Conservation (phyloP, 192 early-diverging fungal species). For the Entomortierella beljakovae region DNA sequence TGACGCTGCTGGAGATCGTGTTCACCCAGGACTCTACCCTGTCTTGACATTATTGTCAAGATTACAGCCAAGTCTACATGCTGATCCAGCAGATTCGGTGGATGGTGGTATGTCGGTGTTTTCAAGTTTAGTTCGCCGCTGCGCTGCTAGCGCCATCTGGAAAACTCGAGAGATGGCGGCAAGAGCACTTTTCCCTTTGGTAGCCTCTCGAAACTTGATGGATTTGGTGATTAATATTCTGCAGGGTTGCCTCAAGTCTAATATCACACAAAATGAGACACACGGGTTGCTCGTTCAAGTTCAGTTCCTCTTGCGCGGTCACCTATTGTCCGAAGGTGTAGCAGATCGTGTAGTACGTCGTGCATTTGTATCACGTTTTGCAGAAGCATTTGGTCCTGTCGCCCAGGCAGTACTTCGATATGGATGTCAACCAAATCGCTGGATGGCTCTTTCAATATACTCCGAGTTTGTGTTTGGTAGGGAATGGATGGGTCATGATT, state of each 20-base stretch:
- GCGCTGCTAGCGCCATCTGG: constrained; percentile 66
- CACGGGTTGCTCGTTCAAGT: constrained; percentile 84
- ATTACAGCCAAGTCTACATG: constrained; percentile 76
- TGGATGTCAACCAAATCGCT: constrained; percentile 63
- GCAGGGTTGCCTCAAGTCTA: constrained; percentile 42
- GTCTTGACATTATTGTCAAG: constrained; percentile 88
- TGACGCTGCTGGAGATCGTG: constrained; percentile 45
- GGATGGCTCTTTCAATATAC: constrained; percentile 63
- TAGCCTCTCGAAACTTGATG: constrained; percentile 72
- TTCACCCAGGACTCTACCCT: constrained; percentile 93
- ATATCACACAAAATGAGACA: constrained; percentile 70
- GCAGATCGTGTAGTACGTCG: constrained; percentile 59
- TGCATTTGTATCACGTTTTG: constrained; percentile 50
- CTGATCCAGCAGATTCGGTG: constrained; percentile 30
- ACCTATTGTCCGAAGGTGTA: constrained; percentile 62
- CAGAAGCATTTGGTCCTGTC: constrained; percentile 48
- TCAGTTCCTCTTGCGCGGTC: constrained; percentile 75
- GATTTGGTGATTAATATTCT: constrained; percentile 63
- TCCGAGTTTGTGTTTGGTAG: constrained; percentile 57
- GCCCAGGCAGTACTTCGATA: constrained; percentile 46
- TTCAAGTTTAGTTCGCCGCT: constrained; percentile 63
- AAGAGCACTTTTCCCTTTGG: constrained; percentile 80
- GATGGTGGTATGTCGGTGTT: constrained; percentile 58
- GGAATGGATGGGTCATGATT: constrained; percentile 24
- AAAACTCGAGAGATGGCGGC: constrained; percentile 89